A percentile compares a stretch with the other conserved stretches of the same genome.
Evolutionary conservation across 2,329 filamentous ascomycete species (phyloP).

Genomic region (Purpureocillium lavendulum): DNA sequence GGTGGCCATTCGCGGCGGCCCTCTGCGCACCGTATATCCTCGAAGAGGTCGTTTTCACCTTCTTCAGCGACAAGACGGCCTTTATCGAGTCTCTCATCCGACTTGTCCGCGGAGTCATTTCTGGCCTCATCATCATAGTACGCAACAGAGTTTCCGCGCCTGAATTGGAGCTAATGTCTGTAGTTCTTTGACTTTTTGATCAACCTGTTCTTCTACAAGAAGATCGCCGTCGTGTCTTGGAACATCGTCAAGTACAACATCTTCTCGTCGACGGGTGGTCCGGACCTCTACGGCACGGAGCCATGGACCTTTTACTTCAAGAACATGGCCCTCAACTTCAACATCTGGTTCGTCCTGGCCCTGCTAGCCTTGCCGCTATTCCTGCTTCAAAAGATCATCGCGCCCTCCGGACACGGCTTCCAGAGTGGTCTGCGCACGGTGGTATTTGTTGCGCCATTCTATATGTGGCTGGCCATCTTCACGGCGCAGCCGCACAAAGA

Average conservation of each 20-base stretch:
- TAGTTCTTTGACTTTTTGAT: conserved; percentile 61
- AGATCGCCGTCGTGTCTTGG: conserved; percentile 68
- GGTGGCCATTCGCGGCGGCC: conserved; percentile 90
- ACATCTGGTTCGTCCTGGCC: conserved; percentile 83
- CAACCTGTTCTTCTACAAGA: conserved; percentile 81
- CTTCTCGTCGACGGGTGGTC: conserved; percentile 72
- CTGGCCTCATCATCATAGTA: conserved; percentile 63
- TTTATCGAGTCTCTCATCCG: conserved; percentile 52
- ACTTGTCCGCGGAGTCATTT: conserved; percentile 57
- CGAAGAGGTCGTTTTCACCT: conserved; percentile 60
- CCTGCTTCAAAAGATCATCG: conserved; percentile 59
- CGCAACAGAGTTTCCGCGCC: conserved; percentile 17
- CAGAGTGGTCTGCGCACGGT: conserved; percentile 66
- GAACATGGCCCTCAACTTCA: conserved; percentile 90
- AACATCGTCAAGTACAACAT: conserved; percentile 97
- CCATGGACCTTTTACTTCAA: conserved; percentile 95
- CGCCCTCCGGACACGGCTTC: conserved; percentile 52
- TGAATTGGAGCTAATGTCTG: neutral
- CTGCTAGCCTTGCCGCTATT: conserved; percentile 68
- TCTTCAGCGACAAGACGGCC: conserved; percentile 47
- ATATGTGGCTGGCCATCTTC: conserved; percentile 90
- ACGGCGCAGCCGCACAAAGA: conserved; percentile 93
- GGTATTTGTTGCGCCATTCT: conserved; percentile 78
- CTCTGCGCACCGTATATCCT: conserved; percentile 71
- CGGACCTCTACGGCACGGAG: conserved; percentile 90